Conservation (phyloP, 306 rosid species). For the Calophaca sinica region DNA sequence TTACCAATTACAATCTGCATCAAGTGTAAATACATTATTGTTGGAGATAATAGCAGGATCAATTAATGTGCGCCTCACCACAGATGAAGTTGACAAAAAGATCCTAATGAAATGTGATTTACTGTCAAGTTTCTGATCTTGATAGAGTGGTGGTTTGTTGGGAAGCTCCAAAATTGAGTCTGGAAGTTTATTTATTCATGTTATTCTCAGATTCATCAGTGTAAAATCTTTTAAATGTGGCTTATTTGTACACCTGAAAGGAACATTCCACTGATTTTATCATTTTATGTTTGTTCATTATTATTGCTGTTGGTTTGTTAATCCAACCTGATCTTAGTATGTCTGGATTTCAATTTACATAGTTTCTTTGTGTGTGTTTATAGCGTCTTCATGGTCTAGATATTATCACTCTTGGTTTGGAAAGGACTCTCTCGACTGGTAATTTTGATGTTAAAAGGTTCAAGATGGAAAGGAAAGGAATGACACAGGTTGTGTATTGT, state of each 20-base stretch:
- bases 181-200: slow-evolving; percentile 9
- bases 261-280: slow-evolving; percentile 2
- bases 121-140: slow-evolving; percentile 23
- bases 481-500: slow-evolving; percentile 78
- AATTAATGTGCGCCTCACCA: slow-evolving; percentile 10
- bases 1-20: slow-evolving; percentile 13
- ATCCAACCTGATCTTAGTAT: slow-evolving; percentile 13
- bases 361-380: slow-evolving; percentile 6
- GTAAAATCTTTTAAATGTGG: slow-evolving; percentile 10
- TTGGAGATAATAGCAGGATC: slow-evolving; percentile 20
- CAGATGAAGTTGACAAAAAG: slow-evolving; percentile 31
- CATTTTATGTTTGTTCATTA: slow-evolving; percentile 27
- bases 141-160: slow-evolving; percentile 13
- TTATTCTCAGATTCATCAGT: not conserved
- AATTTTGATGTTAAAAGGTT: slow-evolving; percentile 82
- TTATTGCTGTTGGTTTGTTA: slow-evolving; percentile 18
- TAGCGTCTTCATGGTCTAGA: slow-evolving; percentile 50
- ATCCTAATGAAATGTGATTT: slow-evolving; percentile 1
- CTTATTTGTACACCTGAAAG: slow-evolving; percentile 22
- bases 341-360: slow-evolving; percentile 22
- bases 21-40: not conserved
- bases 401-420: slow-evolving; percentile 66
- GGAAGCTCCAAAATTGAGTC: slow-evolving; percentile 17
- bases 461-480: slow-evolving; percentile 86
- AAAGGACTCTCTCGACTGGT: slow-evolving; percentile 90